Base-by-base conservation (phyloP, 1,284 basidiomycete species). In the Taiwanofungus camphoratus region DNA sequence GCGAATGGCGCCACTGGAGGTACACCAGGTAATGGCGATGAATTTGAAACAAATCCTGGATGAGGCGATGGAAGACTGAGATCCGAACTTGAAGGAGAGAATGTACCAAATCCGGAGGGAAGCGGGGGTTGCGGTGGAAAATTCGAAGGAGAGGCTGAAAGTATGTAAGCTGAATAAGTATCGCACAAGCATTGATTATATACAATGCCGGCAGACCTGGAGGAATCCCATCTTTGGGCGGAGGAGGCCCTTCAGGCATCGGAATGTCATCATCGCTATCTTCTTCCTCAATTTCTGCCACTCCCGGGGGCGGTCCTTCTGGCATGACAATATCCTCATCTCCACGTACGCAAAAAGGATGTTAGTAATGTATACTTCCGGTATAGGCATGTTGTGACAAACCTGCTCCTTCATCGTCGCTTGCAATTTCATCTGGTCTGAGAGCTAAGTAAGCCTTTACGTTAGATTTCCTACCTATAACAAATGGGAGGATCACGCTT, bases 211-310 rank as follows among this genome's bases (percentile, higher is more conserved):
- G 21, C 20, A 30, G 39, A 56, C 39, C 36, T 54, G 46, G 39
- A 21, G 40, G 13, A 27, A 26, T 39, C 4, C 57, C 55, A 8
- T 53, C 49, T 41, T 53, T 52, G 2, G 53, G 50, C 0, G 88
- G 88, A 23, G 85, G 85, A 30, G 82, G 86, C 0, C 84, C 90
- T 41, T 85, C 84, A 7, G 92, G 92, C 82, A 94, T 84, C 11
- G 79, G 77, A 33, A 93, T 91, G 46, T 92, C 90, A 52, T 90
- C 86, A 46, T 91, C 87, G 36, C 70, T 76, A 21, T 70, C 70
- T 2, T 70, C 70, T 2, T 70, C 68, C 7, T 61, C 59, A 39
- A 73, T 66, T 39, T 73, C 69, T 20, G 46, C 52, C 2, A 60
- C 55, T 41, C 69, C 71, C 1, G 88, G 88, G 12, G 84, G 84